phyloP scores from a whole-genome alignment of 768 basidiomycete genomes.

The Mycena leptocephala region DNA sequence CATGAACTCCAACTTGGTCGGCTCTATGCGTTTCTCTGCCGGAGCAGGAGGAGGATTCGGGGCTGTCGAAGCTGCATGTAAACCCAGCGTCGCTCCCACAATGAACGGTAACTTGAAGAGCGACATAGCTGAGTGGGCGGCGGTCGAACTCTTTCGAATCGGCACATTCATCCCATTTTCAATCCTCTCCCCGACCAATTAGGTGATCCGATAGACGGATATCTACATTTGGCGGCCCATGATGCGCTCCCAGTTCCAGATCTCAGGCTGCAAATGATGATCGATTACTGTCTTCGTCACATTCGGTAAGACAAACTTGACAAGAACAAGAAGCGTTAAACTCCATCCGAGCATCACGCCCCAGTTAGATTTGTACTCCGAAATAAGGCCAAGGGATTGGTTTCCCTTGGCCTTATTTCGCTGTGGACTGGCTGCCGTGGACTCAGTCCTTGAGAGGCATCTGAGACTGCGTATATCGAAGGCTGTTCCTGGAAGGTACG shows the following conservation, averaged over 20 bases:
- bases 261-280: not conserved
- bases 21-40: not conserved
- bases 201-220: not conserved
- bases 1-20: conserved; percentile 15
- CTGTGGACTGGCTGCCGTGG: no score
- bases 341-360: no score
- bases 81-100: not conserved
- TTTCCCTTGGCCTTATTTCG: no score
- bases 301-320: no score
- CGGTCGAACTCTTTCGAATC: not conserved
- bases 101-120: conserved; percentile 5
- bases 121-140: conserved; percentile 2
- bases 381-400: no score
- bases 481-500: no score
- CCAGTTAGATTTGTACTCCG: no score
- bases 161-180: not conserved
- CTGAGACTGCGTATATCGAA: no score
- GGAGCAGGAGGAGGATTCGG: conserved; percentile 9
- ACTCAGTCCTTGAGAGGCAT: no score
- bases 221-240: not conserved
- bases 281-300: not conserved
- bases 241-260: not conserved
- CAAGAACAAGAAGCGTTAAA: no score
- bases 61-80: conserved; percentile 14
- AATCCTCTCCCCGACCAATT: not conserved